phyloP scores from a whole-genome alignment of 2,329 filamentous ascomycete species.

The Coniochaeta hoffmannii region DNA sequence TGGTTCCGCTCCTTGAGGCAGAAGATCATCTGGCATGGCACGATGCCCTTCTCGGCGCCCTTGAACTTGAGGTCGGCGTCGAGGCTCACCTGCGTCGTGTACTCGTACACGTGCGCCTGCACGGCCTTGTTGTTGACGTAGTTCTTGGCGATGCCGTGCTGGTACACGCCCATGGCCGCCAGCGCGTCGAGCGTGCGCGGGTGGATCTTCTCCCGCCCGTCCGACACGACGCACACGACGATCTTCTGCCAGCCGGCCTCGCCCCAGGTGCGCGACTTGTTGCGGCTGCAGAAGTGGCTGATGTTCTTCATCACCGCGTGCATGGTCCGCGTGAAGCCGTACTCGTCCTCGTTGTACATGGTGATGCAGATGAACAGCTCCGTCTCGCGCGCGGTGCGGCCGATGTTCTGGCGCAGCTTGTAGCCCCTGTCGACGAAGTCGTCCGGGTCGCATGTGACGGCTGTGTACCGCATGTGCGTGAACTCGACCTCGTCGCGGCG shows the following conservation, averaged over 20 bases:
- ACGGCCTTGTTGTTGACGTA: slow-evolving; percentile 94
- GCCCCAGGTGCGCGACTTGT: slow-evolving; percentile 91
- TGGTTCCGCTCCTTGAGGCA: slow-evolving; percentile 97
- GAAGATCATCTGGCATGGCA: slow-evolving; percentile 97
- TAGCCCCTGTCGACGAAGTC: slow-evolving; percentile 86
- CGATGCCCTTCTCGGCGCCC: slow-evolving; percentile 96
- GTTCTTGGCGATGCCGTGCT: slow-evolving; percentile 98
- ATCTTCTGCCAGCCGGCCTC: slow-evolving; percentile 99
- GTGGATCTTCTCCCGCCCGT: slow-evolving; percentile 85
- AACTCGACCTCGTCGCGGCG: slow-evolving; percentile 91
- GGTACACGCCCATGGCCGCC: slow-evolving; percentile 95
- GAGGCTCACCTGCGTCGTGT: slow-evolving; percentile 94
- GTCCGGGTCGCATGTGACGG: slow-evolving; percentile 95
- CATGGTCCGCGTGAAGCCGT: slow-evolving; percentile 95
- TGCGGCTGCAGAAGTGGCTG: slow-evolving; percentile 87
- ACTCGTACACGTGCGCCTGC: slow-evolving; percentile 96
- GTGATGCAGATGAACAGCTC: slow-evolving; percentile 58
- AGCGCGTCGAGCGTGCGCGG: slow-evolving; percentile 88
- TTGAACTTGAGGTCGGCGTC: slow-evolving; percentile 97
- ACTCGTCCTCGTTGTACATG: slow-evolving; percentile 65
- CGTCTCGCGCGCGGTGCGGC: slow-evolving; percentile 75
- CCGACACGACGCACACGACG: slow-evolving; percentile 92
- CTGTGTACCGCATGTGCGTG: slow-evolving; percentile 97
- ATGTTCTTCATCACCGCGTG: slow-evolving; percentile 99
- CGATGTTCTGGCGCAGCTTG: slow-evolving; percentile 86